phyloP scores from a whole-genome alignment of 805 yeast genomes.

The Sugiyamaella qingdaonensis region DNA sequence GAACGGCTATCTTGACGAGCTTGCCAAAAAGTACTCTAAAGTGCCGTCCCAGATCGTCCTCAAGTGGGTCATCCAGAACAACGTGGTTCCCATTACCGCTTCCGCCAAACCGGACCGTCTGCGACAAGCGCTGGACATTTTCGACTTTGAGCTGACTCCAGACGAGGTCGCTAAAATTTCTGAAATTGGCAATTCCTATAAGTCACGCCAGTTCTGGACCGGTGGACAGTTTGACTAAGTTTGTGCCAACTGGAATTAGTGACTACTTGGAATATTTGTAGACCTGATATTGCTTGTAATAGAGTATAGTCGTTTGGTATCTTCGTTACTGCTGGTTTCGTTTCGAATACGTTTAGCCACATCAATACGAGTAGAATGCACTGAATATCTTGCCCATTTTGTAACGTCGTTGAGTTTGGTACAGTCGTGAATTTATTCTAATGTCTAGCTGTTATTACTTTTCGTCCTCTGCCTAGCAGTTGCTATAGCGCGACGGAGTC shows the following conservation, averaged over 20 bases:
- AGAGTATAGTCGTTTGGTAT: too few species aligned
- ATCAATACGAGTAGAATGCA: background rate
- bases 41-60: conserved; percentile 29
- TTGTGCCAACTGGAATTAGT: too few species aligned
- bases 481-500: too few species aligned
- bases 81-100: conserved; percentile 66
- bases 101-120: conserved; percentile 51
- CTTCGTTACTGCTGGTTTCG: too few species aligned
- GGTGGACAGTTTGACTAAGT: conserved; percentile 4
- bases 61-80: conserved; percentile 69
- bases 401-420: too few species aligned
- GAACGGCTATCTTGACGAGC: conserved; percentile 47
- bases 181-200: conserved; percentile 8
- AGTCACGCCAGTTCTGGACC: conserved; percentile 6
- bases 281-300: background rate
- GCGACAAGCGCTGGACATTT: conserved; percentile 50
- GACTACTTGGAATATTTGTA: too few species aligned
- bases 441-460: too few species aligned
- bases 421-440: too few species aligned
- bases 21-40: conserved; percentile 53
- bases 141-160: conserved; percentile 40
- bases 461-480: too few species aligned
- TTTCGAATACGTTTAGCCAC: background rate
- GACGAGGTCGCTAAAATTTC: conserved; percentile 40
- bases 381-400: too few species aligned